Base-by-base conservation (phyloP, 345 rosid species). In the Eutrema yunnanense region DNA sequence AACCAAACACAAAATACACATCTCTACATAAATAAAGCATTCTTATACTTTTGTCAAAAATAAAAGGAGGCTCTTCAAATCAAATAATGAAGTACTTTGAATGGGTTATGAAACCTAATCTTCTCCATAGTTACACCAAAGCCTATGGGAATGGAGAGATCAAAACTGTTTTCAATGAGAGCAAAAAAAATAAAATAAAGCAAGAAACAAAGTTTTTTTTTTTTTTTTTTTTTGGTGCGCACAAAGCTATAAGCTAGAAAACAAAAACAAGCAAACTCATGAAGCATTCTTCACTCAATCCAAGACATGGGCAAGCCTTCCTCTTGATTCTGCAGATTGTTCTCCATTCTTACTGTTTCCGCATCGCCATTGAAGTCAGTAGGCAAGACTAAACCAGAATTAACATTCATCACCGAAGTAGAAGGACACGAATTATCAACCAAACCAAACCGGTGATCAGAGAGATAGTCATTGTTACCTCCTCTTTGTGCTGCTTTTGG, bases 311-410 rank as follows among this genome's bases (percentile, higher is more conserved):
- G 7, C 42, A 60, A 34, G 34, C 29, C 34, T 43, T 11, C 50
- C 41, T 14, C 41, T 53, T 61, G 44, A 29, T 38, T 50, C 32
- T 41, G 65, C 8, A 46, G 65, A 55, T 74, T 58, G 38, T 74
- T 74, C 67, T 4, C 67, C 72, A 49, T 73, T 51, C 67, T n/a
- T 29, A 12, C 19, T 19, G 54, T 12, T 32, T 10, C 46, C 38
- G 3, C 53, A 48, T 58, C 3, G 2, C 40, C 67, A 51, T 52
- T 50, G 40, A 9, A 74, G 46, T 19, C 40, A 42, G 3, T 1
- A 49, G 73, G 61, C 50, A 58, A 58, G 5, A 22, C 32, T 42
- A 43, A 67, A 40, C 73, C 63, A 67, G 8, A 33, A 59, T 57
- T 48, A 30, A 48, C 72, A 57, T 73, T 48, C 77, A 65, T 9